Evolutionary conservation across 805 yeast genomes (phyloP).

Genomic region (Candida nanaspora): DNA sequence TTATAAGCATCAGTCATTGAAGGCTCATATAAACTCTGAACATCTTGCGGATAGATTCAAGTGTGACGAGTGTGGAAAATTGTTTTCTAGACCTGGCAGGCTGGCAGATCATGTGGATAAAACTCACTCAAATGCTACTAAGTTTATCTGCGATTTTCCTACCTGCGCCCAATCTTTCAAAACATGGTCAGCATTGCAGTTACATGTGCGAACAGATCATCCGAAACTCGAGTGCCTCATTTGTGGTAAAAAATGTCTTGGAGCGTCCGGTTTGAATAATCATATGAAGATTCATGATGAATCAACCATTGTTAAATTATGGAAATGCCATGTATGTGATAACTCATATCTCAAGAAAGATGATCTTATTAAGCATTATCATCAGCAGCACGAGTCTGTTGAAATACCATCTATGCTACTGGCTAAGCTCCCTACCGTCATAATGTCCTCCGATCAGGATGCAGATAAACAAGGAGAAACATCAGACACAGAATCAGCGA

Average conservation of each 20-base stretch:
- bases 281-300: conserved; percentile 72
- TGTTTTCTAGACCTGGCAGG: conserved; percentile 57
- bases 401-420: background rate
- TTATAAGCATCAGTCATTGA: conserved; percentile 66
- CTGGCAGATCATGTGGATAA: conserved; percentile 60
- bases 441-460: background rate
- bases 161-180: conserved; percentile 56
- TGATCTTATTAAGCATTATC: conserved; percentile 51
- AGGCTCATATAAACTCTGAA: conserved; percentile 59
- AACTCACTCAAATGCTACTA: conserved; percentile 46
- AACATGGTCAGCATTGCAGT: conserved; percentile 67
- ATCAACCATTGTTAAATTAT: conserved; percentile 40
- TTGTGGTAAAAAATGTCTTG: conserved; percentile 71
- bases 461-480: background rate
- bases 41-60: conserved; percentile 50
- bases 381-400: conserved; percentile 27
- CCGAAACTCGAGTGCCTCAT: conserved; percentile 56
- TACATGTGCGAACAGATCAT: conserved; percentile 67
- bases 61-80: conserved; percentile 58
- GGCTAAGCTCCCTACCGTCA: background rate
- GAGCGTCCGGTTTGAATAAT: conserved; percentile 58
- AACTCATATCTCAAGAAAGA: conserved; percentile 46
- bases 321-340: conserved; percentile 59
- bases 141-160: conserved; percentile 52
- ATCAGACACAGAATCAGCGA: background rate